These are phyloP conservation scores for Nidula microcarpa DNA, from an alignment of 768 basidiomycete genomes.

Conservation along the genomic window DNA sequence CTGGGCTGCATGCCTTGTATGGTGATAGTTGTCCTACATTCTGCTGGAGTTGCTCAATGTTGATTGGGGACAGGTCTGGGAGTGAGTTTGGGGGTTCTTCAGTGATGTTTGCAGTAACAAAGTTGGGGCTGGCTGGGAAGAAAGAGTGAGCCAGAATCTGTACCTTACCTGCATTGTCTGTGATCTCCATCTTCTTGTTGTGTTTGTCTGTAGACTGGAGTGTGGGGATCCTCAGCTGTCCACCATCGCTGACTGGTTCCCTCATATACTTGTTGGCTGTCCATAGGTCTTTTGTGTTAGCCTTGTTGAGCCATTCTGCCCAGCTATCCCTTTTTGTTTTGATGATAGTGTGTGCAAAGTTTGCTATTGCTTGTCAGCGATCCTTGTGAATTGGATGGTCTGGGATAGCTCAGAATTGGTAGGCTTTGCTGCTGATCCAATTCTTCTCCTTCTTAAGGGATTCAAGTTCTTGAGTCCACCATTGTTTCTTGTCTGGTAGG, in stretches of 20 bases:
- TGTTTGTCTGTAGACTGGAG: background rate
- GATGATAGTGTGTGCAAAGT: constrained; percentile 8
- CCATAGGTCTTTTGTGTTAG: constrained; percentile 6
- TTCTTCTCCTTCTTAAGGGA: constrained; percentile 7
- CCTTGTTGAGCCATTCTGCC: constrained; percentile 18
- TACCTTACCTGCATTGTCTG: constrained; percentile 6
- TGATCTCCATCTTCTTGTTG: background rate
- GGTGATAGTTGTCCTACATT: constrained; percentile 12
- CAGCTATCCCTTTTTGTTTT: constrained; percentile 18
- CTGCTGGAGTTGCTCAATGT: background rate
- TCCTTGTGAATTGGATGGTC: constrained; percentile 19
- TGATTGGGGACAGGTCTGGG: background rate
- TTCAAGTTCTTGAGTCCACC: constrained; percentile 21
- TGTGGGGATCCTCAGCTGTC: constrained; percentile 11
- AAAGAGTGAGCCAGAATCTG: constrained; percentile 4
- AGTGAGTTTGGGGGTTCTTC: constrained; percentile 4
- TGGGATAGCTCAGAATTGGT: background rate
- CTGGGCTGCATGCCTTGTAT: constrained; percentile 16
- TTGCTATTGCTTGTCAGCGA: constrained; percentile 2
- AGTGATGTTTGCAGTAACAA: background rate
- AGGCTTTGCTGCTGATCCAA: constrained; percentile 6
- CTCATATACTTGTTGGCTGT: constrained; percentile 13
- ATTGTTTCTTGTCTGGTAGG: constrained; percentile 33
- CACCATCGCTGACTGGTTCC: constrained; percentile 12
- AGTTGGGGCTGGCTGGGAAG: constrained; percentile 8